phyloP scores from a whole-genome alignment of 805 yeast species.

The Zygotorulaspora sp. region DNA sequence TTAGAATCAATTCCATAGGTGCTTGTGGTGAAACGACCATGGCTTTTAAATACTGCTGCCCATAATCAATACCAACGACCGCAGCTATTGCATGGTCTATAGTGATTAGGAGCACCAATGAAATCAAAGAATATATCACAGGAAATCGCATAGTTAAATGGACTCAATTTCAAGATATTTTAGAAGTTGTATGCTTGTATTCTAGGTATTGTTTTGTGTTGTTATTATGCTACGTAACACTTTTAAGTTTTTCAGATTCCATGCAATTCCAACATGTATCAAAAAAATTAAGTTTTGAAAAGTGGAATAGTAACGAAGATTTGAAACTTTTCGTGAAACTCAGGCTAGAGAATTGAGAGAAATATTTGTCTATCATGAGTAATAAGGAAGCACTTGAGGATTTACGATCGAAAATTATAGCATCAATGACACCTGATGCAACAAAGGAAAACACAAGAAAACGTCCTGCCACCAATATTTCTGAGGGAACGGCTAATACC shows the following conservation, averaged over 20 bases:
- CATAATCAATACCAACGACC: slow-evolving; percentile 82
- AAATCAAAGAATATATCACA: slow-evolving; percentile 8
- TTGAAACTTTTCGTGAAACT: not conserved
- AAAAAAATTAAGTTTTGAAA: too few relatives aligned
- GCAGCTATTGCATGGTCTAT: slow-evolving; percentile 42
- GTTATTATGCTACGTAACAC: too few relatives aligned
- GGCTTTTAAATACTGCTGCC: slow-evolving; percentile 83
- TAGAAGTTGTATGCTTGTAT: not conserved
- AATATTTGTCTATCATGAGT: too few relatives aligned
- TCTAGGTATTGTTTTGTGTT: not conserved
- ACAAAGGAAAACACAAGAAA: slow-evolving; percentile 6
- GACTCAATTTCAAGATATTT: not conserved
- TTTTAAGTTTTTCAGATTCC: not conserved
- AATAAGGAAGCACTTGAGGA: slow-evolving; percentile 22
- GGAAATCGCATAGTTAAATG: slow-evolving; percentile 8
- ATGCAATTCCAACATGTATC: too few relatives aligned
- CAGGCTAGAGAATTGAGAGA: too few relatives aligned
- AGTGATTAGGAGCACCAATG: slow-evolving; percentile 17
- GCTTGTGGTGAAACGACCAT: slow-evolving; percentile 87
- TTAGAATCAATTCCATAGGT: slow-evolving; percentile 79
- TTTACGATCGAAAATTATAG: slow-evolving; percentile 27
- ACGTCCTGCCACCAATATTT: slow-evolving; percentile 4
- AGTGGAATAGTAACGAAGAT: too few relatives aligned
- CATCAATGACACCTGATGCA: slow-evolving; percentile 20
- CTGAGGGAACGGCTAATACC: slow-evolving; percentile 2